Base-by-base conservation (phyloP, 148 eudicot genomes). In the Rhododendron vialii region DNA sequence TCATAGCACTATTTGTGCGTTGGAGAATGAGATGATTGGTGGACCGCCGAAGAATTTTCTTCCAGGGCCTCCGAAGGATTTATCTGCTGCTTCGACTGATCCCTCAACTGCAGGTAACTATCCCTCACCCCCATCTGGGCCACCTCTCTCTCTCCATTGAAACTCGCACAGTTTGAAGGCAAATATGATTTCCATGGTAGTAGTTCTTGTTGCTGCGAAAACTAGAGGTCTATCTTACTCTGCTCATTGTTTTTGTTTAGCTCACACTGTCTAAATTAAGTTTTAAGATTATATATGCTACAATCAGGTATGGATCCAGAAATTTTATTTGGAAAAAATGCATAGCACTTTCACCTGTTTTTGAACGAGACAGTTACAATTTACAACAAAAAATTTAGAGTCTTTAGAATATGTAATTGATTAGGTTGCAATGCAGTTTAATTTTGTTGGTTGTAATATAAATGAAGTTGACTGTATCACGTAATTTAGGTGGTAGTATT, bases 21-120 rank as follows among this genome's bases (percentile, higher is more conserved):
- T 97, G 81, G 98, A 97, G 90, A 89, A 90, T 89, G 98, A 97
- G 91, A 97, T 97, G 99, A 79, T 94, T 84, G 93, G 92, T 71
- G 98, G 96, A 75, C 86, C 89, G 43, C 89, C 99, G 1, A 82
- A 91, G 78, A 85, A 28, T 88, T 74, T 95, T 71, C 89, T 90
- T 89, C 71, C 89, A 1, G 96, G 93, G 33, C 88, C 90, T 84
- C 92, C 86, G 11, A 90, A 90, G 43, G 98, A 95, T 8, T 81
- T 90, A 57, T 88, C 89, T 78, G 85, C 93, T 88, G 83, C 92
- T 73, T 86, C 93, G 55, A 86, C 88, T 43, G 96, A 92, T 88
- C 88, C 88, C 53, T 90, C 89, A 71, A 76, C 87, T 57, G 84
- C 92, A 61, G 93, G 95, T 92, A 89, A 69, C 36, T 13, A 33